Percentiles rank a stretch among this genome's conserved stretches.
These are phyloP conservation scores for Rugonectria rugulosa DNA, from an alignment of 2,329 filamentous ascomycete species.

Conservation along the genomic window DNA sequence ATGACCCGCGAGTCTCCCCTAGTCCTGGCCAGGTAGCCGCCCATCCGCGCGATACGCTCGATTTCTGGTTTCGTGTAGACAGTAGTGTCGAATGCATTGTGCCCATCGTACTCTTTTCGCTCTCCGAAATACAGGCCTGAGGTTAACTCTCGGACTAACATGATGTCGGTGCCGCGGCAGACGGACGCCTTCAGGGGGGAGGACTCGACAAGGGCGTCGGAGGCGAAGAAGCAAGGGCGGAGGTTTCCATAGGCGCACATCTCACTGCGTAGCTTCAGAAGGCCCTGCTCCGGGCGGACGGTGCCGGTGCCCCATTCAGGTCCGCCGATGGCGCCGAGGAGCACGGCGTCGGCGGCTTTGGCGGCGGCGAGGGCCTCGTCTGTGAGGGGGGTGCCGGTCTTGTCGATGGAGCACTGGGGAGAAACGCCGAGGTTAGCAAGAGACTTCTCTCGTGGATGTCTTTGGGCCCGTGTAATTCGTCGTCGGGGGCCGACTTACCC, in stretches of 20 bases:
- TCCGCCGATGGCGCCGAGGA: constrained; percentile 1
- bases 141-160: constrained; percentile 87
- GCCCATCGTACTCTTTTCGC: constrained; percentile 78
- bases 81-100: constrained; percentile 80
- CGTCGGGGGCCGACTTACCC: neutral
- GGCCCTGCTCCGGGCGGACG: constrained; percentile 78
- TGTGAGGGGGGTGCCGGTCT: neutral
- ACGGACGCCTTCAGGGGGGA: constrained; percentile 86
- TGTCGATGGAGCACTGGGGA: constrained; percentile 2
- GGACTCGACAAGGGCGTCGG: constrained; percentile 79
- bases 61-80: constrained; percentile 84
- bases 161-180: constrained; percentile 86
- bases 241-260: constrained; percentile 92
- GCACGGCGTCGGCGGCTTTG: neutral
- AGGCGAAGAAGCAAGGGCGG: constrained; percentile 91
- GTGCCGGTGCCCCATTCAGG: constrained; percentile 1
- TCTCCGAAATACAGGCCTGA: constrained; percentile 94
- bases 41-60: constrained; percentile 83
- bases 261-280: constrained; percentile 88
- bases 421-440: too few species aligned
- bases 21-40: constrained; percentile 74
- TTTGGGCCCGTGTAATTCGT: too few species aligned
- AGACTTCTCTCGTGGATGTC: too few species aligned
- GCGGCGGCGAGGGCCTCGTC: neutral
- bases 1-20: constrained; percentile 74